Evolutionary conservation across 1,284 basidiomycete genomes (phyloP), one percentile per base, ranked within the genome.

Genomic region (Malassezia psittaci): DNA sequence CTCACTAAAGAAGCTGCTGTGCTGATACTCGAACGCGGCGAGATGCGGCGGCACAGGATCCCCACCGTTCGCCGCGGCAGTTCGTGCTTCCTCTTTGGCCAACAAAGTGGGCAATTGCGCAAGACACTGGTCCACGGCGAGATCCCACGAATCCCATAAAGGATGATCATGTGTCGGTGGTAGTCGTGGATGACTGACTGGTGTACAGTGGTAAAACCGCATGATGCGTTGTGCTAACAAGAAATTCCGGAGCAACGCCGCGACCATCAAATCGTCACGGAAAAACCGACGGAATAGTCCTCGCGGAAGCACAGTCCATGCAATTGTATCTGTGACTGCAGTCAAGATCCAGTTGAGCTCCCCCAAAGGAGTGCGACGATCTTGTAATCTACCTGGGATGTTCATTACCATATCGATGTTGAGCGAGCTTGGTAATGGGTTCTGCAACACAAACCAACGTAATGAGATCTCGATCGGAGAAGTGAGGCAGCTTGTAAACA

Each of bases 331-430:
- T 15, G 93, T 98, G 62, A 98, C 90, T 39, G 93, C 90, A 2
- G 90, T 96, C 77, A 98, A 96, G 66, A 98, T 96, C 93, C 94
- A 98, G 76, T 96, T 96, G 29, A 98, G 83, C 76, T 98, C 93
- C 50, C 93, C 93, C 1, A 98, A 80, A 0, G 93, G 93, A 3
- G 94, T 96, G 21, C 90, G 82, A 34, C 93, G 82, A 71, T 98
- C 93, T 76, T 96, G 96, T 59, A 98, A 81, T 68, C 96, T 90
- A 5, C 94, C 93, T 0, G 93, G 94, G 16, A 98, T 83, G 71
- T 91, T 87, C 82, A 90, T 85, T 37, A 94, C 87, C 85, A 91
- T 88, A 68, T 96, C 90, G 33, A 86, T 81, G 64, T 80, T 79
- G 63, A 80, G 76, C 46, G 69, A 65, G 48, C 68, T 70, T 38